Evolutionary conservation across 2,329 filamentous ascomycete genomes (phyloP).

Genomic region (Daldinia sp.): DNA sequence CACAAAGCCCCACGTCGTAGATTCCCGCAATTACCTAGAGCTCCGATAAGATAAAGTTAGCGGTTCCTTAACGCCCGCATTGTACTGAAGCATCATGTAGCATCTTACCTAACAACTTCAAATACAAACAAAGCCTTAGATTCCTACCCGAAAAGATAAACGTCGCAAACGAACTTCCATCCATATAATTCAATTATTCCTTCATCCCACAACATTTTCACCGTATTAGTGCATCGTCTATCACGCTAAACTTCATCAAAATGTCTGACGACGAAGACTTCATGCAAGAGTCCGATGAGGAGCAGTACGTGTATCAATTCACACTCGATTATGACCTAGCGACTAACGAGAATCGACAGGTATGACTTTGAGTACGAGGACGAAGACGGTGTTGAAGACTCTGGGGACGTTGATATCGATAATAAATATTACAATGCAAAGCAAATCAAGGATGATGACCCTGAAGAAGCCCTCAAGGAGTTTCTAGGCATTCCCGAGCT

Average conservation of each 20-base stretch:
- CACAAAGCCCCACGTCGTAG: conserved; percentile 11
- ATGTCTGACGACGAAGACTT: conserved; percentile 88
- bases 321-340: neutral
- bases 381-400: conserved; percentile 81
- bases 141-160: neutral
- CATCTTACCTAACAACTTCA: neutral
- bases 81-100: neutral
- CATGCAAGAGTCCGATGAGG: conserved; percentile 90
- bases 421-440: conserved; percentile 99
- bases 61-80: neutral
- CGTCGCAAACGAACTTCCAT: neutral
- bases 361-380: conserved; percentile 94
- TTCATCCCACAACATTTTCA: neutral
- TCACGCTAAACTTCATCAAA: conserved; percentile 40
- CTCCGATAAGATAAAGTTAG: conserved; percentile 28
- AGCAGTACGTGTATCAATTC: conserved; percentile 68
- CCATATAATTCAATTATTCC: neutral
- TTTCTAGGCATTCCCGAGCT: conserved; percentile 87
- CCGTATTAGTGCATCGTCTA: neutral
- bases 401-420: conserved; percentile 91
- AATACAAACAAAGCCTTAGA: no score
- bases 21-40: neutral
- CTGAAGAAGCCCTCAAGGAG: conserved; percentile 87
- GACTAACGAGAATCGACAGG: neutral
- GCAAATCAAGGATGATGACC: conserved; percentile 88